A percentile compares a stretch with the other conserved stretches of the same genome.
Conservation (phyloP, 2,329 filamentous ascomycete species). For the Aspergillus sp. region DNA sequence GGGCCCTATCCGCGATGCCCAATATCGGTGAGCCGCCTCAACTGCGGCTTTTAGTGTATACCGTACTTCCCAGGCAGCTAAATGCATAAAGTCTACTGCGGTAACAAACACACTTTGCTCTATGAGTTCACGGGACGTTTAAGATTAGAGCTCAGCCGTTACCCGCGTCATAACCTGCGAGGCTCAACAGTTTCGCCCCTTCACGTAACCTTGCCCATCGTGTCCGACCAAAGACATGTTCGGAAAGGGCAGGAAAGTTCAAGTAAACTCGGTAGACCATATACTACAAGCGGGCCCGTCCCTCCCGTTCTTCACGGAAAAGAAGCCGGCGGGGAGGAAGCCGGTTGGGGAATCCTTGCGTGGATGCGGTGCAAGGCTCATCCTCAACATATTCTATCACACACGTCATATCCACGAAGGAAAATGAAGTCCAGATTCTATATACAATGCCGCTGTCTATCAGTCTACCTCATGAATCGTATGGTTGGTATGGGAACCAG, state of each 20-base stretch:
- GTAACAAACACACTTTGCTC: not conserved
- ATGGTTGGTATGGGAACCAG: not conserved
- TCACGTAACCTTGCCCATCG: not conserved
- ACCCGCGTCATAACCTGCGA: not conserved
- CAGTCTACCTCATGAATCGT: constrained; percentile 6
- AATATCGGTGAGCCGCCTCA: not conserved
- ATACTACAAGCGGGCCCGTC: not conserved
- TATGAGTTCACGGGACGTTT: not conserved
- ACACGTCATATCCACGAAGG: constrained; percentile 1
- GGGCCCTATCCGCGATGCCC: not conserved
- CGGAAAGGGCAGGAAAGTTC: not conserved
- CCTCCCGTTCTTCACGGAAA: not conserved
- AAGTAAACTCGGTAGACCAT: not conserved
- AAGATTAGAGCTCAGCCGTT: not conserved
- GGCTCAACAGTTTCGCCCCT: not conserved
- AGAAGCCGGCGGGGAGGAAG: not conserved
- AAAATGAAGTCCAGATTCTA: constrained; percentile 3
- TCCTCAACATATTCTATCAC: not conserved
- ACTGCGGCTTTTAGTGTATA: not conserved
- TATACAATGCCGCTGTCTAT: constrained; percentile 9
- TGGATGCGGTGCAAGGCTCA: constrained; percentile 1
- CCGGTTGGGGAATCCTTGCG: constrained; percentile 3
- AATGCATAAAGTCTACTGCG: not conserved
- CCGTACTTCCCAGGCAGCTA: not conserved
- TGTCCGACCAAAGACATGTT: not conserved